Evolutionary conservation across 1,284 basidiomycete species (phyloP).

Genomic region (Takashimella tepidaria): DNA sequence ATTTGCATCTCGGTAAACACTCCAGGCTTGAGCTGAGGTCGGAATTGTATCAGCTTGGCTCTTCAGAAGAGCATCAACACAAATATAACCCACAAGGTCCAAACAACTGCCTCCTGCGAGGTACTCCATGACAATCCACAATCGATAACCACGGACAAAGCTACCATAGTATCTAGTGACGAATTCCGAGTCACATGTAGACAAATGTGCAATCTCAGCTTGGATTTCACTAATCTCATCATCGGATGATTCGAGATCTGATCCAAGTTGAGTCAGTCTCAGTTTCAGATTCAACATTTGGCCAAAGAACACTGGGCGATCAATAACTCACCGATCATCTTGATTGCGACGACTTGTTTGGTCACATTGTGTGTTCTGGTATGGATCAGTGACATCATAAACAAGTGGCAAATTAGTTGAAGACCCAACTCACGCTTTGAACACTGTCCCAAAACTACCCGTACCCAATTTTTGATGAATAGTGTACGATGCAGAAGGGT

Average conservation of each 20-base stretch:
- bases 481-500: constrained; percentile 83
- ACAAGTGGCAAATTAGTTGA: not conserved
- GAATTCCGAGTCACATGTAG: constrained; percentile 91
- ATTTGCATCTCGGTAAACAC: constrained; percentile 87
- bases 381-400: constrained; percentile 3
- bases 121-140: constrained; percentile 99
- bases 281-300: no score
- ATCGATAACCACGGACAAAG: constrained; percentile 92
- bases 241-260: constrained; percentile 61
- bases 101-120: constrained; percentile 97
- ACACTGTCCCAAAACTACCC: constrained; percentile 95
- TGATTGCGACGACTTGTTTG: constrained; percentile 91
- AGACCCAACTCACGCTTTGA: constrained; percentile 63
- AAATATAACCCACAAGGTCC: constrained; percentile 57
- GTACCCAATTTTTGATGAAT: constrained; percentile 92
- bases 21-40: constrained; percentile 72
- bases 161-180: constrained; percentile 96
- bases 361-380: constrained; percentile 76
- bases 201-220: constrained; percentile 91
- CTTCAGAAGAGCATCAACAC: not conserved
- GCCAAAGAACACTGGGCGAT: not conserved
- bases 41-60: constrained; percentile 1
- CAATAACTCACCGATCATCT: constrained; percentile 87
- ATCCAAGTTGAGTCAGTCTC: no score
- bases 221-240: constrained; percentile 97